Evolutionary conservation across 176 grass and related monocot species (phyloP), one percentile per base, ranked within the genome.

Genomic region (Oryza glumipatula): DNA sequence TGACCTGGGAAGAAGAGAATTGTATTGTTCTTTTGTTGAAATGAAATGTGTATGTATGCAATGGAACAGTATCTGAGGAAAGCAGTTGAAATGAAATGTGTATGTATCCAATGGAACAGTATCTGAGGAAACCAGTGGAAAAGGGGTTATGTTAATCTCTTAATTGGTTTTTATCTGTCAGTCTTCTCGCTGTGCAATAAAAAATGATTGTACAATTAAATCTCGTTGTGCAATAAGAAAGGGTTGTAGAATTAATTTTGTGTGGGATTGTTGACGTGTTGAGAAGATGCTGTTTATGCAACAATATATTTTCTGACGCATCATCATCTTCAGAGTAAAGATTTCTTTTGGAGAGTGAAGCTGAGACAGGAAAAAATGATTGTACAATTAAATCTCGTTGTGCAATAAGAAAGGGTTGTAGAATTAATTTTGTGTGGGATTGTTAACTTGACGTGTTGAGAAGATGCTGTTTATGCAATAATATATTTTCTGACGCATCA

Each of bases 81-180:
- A 61, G 35, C 23, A 1, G 81, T 80, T 4, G 33, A 69, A 51
- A 48, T 14, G 35, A 64, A 51, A 48, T 14, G 49, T 14, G 63
- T 30, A 0, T 89, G 65, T 46, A 65, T 67, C 17, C 22, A 70
- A 76, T 76, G 16, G 23, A 48, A 68, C 44, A 30, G 51, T 80
- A 24, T 32, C 24, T 11, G 38, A 28, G 46, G 45, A 84, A 24
- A 61, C 23, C 23, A 28, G 28, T 28, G 35, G 9, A 11, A 45
- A 46, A 79, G 5, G 21, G 22, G 9, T 16, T 70, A 2, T 24
- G 51, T 71, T 30, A 32, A 51, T 52, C 21, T 30, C 10, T 67
- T 61, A 15, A 12, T 43, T 43, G 5, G 1, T 13, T 5, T 54
- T 61, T 61, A 61, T 7, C 17, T 30, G 32, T 24, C 68, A 72